phyloP scores from a whole-genome alignment of 2,329 filamentous ascomycete genomes.

The Pestalotiopsis sp. region DNA sequence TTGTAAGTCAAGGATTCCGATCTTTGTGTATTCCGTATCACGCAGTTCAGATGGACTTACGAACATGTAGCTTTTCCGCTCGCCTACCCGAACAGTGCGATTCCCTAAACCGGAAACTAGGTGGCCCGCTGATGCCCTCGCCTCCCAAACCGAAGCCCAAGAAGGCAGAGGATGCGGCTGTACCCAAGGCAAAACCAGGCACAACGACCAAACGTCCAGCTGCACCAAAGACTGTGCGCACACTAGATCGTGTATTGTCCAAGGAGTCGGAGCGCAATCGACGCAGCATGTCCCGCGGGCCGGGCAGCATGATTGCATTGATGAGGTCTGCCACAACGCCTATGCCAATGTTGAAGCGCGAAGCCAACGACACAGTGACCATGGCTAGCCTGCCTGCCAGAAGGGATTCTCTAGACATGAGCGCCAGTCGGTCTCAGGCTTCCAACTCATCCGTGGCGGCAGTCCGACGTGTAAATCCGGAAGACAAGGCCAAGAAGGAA shows the following conservation, averaged over 20 bases:
- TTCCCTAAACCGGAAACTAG: slow-evolving; percentile 73
- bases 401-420: slow-evolving; percentile 32
- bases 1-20: slow-evolving; percentile 57
- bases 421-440: slow-evolving; percentile 53
- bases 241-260: slow-evolving; percentile 64
- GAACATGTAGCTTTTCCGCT: slow-evolving; percentile 63
- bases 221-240: slow-evolving; percentile 46
- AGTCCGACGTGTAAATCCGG: slow-evolving; percentile 53
- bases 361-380: slow-evolving; percentile 62
- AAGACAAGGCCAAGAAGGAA: slow-evolving; percentile 65
- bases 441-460: slow-evolving; percentile 39
- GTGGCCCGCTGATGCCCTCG: slow-evolving; percentile 67
- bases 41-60: slow-evolving; percentile 34
- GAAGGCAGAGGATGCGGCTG: slow-evolving; percentile 43
- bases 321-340: slow-evolving; percentile 71
- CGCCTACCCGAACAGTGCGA: slow-evolving; percentile 74
- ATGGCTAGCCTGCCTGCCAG: slow-evolving; percentile 44
- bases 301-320: slow-evolving; percentile 62
- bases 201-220: slow-evolving; percentile 51
- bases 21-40: neutral
- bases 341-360: slow-evolving; percentile 66
- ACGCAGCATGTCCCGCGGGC: slow-evolving; percentile 58
- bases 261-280: slow-evolving; percentile 56
- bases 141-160: slow-evolving; percentile 54
- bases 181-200: slow-evolving; percentile 53